A percentile compares a stretch with the other conserved stretches of the same genome.
Evolutionary conservation across 2,329 filamentous ascomycete genomes (phyloP).

Genomic region (Pochonia chlamydosporia): DNA sequence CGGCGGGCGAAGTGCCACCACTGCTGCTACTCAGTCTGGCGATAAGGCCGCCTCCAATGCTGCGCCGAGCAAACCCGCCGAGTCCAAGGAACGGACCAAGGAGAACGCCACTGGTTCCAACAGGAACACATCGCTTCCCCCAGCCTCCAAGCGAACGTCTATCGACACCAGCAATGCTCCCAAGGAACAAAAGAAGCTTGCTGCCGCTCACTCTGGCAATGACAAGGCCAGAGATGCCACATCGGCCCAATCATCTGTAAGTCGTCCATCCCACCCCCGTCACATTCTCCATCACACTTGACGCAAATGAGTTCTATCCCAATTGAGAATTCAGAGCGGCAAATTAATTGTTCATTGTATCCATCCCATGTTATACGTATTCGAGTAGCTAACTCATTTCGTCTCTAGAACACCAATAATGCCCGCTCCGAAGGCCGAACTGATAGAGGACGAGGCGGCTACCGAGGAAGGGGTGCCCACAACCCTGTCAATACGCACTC

Average conservation of each 20-base stretch:
- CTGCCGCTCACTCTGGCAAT: slow-evolving; percentile 21
- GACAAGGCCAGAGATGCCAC: slow-evolving; percentile 37
- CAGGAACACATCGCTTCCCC: slow-evolving; percentile 29
- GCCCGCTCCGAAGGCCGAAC: slow-evolving; percentile 32
- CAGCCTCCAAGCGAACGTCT: slow-evolving; percentile 38
- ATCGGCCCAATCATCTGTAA: slow-evolving; percentile 30
- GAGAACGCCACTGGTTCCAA: slow-evolving; percentile 27
- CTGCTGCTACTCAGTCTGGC: slow-evolving; percentile 20
- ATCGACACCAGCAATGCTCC: slow-evolving; percentile 29
- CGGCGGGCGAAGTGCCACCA: slow-evolving; percentile 29
- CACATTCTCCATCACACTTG: background rate
- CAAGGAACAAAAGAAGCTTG: slow-evolving; percentile 44
- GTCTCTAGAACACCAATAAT: slow-evolving; percentile 14
- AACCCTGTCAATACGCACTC: slow-evolving; percentile 28
- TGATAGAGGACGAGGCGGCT: slow-evolving; percentile 38
- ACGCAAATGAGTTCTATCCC: too few relatives aligned
- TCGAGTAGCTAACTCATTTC: background rate
- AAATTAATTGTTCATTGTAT: too few relatives aligned
- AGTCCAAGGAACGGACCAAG: slow-evolving; percentile 28
- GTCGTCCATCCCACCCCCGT: slow-evolving; percentile 17
- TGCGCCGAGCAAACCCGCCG: slow-evolving; percentile 24
- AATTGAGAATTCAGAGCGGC: too few relatives aligned
- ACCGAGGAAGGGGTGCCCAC: slow-evolving; percentile 40
- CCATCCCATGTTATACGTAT: too few relatives aligned
- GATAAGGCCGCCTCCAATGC: slow-evolving; percentile 32